Base-by-base conservation (phyloP, 768 basidiomycete genomes). In the Rhizopogon sp. region DNA sequence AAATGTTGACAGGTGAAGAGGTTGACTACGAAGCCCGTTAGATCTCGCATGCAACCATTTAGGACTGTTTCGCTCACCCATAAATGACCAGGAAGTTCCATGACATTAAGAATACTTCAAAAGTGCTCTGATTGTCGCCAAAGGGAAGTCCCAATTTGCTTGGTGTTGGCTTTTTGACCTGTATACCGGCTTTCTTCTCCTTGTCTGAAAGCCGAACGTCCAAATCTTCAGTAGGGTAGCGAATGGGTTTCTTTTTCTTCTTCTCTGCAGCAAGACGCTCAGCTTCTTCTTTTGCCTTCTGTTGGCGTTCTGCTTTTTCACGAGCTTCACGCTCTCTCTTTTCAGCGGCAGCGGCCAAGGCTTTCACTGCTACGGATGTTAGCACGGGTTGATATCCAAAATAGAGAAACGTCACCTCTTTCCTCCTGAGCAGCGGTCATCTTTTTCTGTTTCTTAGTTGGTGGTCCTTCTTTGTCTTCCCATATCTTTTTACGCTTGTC, bases 1-100 rank as follows among this genome's bases (percentile, higher is more conserved):
- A 68, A 98, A 90, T 11, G 85, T 75, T 11, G 95, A 95, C 16
- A 99, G 72, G 58, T 89, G 86, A 14, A 98, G 77, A 1, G 95
- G 88, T 78, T 88, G 86, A 5, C 96, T 97, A 58, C 41, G 33
- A 49, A 56, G 39, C 52, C 44, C 56, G 52, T 56, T 31, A 44
- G 20, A 43, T n/a, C 35, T 42, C 40, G 29, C 5, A 45, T 39
- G 25, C 13, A 42, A 44, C 5, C 3, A 50, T 20, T 39, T 42
- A 2, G 11, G 9, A 1, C 22, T 25, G 42, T 58, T 16, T 4
- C 31, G 71, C 84, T 62, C 67, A 97, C 97, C 94, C 93, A 70
- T 95, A 95, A 51, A 93, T 87, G 52, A 91, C 87, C 53, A 98
- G 71, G 70, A 96, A 96, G 70, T 92, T 94, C 95, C 95, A 99